These are phyloP conservation scores for Symbiodinium natans DNA, from an alignment of 73 alveolate species.

Conservation along the genomic window DNA sequence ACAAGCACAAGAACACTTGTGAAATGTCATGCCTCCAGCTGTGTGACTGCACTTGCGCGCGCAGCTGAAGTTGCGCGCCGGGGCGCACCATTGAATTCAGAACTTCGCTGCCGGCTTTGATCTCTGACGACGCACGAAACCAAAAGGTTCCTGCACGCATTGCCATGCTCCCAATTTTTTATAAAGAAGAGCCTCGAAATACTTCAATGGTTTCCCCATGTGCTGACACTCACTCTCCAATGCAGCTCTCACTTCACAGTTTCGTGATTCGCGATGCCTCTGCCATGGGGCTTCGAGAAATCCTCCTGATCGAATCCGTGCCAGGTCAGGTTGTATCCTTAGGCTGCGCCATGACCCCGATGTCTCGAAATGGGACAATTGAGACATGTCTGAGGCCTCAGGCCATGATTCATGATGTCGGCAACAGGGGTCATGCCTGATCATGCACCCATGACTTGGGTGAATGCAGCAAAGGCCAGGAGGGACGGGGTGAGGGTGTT, in stretches of 20 bases:
- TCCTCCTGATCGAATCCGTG: slow-evolving; percentile 59
- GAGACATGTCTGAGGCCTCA: neutral
- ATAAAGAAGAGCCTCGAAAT: too few relatives aligned
- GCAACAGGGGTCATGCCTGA: slow-evolving; percentile 75
- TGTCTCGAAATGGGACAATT: neutral
- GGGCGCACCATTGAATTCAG: slow-evolving; percentile 57
- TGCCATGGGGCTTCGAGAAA: neutral
- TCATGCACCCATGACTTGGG: neutral
- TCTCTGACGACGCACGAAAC: slow-evolving; percentile 40
- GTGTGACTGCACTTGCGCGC: too few relatives aligned
- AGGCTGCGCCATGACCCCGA: neutral
- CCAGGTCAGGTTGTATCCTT: slow-evolving; percentile 68
- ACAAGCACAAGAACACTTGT: too few relatives aligned
- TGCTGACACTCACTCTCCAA: too few relatives aligned
- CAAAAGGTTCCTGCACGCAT: slow-evolving; percentile 45
- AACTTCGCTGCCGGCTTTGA: slow-evolving; percentile 52
- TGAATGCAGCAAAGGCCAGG: too few relatives aligned
- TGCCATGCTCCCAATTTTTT: too few relatives aligned
- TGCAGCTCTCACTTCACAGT: too few relatives aligned
- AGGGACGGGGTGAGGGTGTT: too few relatives aligned
- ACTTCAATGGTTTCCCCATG: too few relatives aligned
- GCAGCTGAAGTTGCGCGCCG: neutral
- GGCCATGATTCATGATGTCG: slow-evolving; percentile 80
- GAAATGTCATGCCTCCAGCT: neutral
- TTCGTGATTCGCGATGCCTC: neutral